phyloP scores from a whole-genome alignment of 1,284 basidiomycete species.

The Apiotrichum porosum region DNA sequence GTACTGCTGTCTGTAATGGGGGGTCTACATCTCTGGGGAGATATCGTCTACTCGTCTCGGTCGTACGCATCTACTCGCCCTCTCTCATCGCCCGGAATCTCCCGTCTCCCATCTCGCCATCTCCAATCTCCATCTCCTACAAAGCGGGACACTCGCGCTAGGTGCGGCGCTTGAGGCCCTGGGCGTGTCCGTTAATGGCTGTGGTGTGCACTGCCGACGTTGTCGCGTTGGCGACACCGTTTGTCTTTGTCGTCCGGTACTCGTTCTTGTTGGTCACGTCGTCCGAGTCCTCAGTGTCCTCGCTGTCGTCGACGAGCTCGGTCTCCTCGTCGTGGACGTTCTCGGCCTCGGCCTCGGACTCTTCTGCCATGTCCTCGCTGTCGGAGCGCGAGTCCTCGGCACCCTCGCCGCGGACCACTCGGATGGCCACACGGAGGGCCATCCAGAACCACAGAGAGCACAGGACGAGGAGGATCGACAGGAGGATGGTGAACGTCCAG shows the following conservation, averaged over 20 bases:
- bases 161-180: not conserved
- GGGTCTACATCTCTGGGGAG: not conserved
- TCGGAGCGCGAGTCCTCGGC: constrained; percentile 84
- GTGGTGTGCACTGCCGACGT: not conserved
- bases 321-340: not conserved
- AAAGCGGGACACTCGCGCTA: no score
- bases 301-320: not conserved
- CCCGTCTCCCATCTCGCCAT: no score
- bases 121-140: no score
- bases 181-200: constrained; percentile 6
- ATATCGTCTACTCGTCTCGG: no score
- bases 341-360: constrained; percentile 5
- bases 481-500: constrained; percentile 56
- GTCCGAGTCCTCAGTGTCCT: not conserved
- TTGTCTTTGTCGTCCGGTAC: no score
- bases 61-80: no score
- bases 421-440: constrained; percentile 75
- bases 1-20: not conserved
- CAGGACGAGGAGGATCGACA: constrained; percentile 59
- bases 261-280: not conserved
- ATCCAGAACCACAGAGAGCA: constrained; percentile 80
- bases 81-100: no score
- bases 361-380: constrained; percentile 56
- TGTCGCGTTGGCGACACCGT: constrained; percentile 1
- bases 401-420: constrained; percentile 68